Evolutionary conservation across 495 filamentous ascomycete species (phyloP).

Genomic region (Daldinia decipiens): DNA sequence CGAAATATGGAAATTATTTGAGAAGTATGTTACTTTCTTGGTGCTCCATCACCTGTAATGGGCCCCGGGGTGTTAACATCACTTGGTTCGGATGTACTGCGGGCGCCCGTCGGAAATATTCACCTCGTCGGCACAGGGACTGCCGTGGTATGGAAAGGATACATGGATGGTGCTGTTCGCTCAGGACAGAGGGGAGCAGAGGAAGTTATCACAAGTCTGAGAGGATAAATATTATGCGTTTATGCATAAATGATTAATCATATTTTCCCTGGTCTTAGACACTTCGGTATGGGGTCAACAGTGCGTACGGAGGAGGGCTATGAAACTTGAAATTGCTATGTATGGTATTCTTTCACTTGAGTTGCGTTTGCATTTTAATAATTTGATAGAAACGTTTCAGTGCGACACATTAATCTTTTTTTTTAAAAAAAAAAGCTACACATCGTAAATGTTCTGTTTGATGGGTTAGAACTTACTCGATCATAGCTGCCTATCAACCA

Average conservation of each 20-base stretch:
- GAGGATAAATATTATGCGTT: not conserved
- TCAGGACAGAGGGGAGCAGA: slow-evolving; percentile 50
- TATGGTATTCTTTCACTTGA: too few species aligned
- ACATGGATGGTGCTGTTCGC: slow-evolving; percentile 58
- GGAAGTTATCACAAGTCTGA: slow-evolving; percentile 44
- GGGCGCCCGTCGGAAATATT: slow-evolving; percentile 44
- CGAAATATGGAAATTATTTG: slow-evolving; percentile 50
- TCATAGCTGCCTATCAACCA: too few species aligned
- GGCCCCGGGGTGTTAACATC: slow-evolving; percentile 26
- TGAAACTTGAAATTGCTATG: not conserved
- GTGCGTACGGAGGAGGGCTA: too few species aligned
- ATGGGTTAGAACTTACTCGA: too few species aligned
- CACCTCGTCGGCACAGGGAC: slow-evolving; percentile 59
- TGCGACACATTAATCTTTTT: too few species aligned
- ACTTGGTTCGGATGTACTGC: slow-evolving; percentile 23
- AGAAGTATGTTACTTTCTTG: slow-evolving; percentile 45
- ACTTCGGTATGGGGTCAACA: too few species aligned
- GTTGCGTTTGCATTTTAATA: too few species aligned
- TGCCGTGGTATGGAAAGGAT: slow-evolving; percentile 53
- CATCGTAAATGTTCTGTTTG: too few species aligned
- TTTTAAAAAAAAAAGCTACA: too few species aligned
- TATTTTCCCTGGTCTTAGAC: not conserved
- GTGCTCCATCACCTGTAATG: slow-evolving; percentile 41
- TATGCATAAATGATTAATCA: not conserved
- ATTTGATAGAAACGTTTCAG: too few species aligned